Evolutionary conservation across 2,329 filamentous ascomycete species (phyloP).

Genomic region (Coniella vitis): DNA sequence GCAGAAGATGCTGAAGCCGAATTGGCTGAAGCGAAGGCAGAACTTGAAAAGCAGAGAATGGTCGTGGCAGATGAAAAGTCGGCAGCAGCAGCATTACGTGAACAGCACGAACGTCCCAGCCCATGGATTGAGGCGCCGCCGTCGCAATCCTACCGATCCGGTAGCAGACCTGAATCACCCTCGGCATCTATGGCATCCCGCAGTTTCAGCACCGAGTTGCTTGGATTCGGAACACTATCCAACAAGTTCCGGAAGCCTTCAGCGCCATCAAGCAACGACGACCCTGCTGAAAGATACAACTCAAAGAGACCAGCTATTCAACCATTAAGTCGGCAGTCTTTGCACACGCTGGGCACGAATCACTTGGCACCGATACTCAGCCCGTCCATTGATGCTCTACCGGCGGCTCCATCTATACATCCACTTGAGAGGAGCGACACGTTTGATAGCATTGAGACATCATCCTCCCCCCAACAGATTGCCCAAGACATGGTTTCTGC

Average conservation of each 20-base stretch:
- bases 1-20: slow-evolving; percentile 60
- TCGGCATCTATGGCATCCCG: slow-evolving; percentile 41
- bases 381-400: slow-evolving; percentile 39
- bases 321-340: slow-evolving; percentile 34
- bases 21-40: slow-evolving; percentile 46
- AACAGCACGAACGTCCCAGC: slow-evolving; percentile 34
- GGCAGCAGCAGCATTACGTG: slow-evolving; percentile 20
- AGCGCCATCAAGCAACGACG: slow-evolving; percentile 44
- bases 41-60: slow-evolving; percentile 43
- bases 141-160: slow-evolving; percentile 33
- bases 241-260: slow-evolving; percentile 39
- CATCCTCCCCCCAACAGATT: slow-evolving; percentile 59
- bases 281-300: slow-evolving; percentile 32
- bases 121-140: slow-evolving; percentile 47
- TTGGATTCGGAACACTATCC: slow-evolving; percentile 36
- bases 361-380: slow-evolving; percentile 34
- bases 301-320: slow-evolving; percentile 46
- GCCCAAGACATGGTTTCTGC: slow-evolving; percentile 82
- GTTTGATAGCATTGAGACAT: slow-evolving; percentile 47
- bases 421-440: slow-evolving; percentile 41
- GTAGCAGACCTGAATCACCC: slow-evolving; percentile 49
- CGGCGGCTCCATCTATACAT: slow-evolving; percentile 34
- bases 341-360: slow-evolving; percentile 32
- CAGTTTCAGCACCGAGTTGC: slow-evolving; percentile 48
- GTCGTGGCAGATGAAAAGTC: slow-evolving; percentile 26